Conservation (phyloP, 1,284 basidiomycete species). For the Volvariella volvacea region DNA sequence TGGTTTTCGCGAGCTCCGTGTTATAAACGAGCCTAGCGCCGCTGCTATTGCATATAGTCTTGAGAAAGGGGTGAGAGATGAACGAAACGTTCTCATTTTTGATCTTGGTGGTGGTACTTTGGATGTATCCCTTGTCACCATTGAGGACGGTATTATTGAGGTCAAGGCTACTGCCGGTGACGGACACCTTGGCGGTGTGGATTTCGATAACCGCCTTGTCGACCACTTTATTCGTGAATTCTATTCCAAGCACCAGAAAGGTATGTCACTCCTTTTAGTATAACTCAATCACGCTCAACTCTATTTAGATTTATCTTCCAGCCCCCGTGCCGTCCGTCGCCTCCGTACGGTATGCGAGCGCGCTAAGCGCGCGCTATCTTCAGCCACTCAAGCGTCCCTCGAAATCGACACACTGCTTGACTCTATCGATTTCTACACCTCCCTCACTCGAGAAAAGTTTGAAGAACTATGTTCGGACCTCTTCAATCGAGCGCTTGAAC, state of each 20-base stretch:
- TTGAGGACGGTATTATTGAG: slow-evolving; percentile 98
- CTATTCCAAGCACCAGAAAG: slow-evolving; percentile 99
- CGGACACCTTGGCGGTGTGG: slow-evolving; percentile 98
- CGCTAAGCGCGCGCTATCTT: slow-evolving; percentile 97
- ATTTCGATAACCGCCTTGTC: slow-evolving; percentile 98
- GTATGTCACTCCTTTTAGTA: slow-evolving; percentile 27
- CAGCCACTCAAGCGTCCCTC: slow-evolving; percentile 93
- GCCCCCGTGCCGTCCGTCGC: slow-evolving; percentile 95
- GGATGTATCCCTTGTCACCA: slow-evolving; percentile 96
- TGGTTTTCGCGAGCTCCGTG: slow-evolving; percentile 90
- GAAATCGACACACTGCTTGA: slow-evolving; percentile 98
- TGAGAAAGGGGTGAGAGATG: slow-evolving; percentile 80
- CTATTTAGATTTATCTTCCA: slow-evolving; percentile 71
- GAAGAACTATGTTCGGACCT: slow-evolving; percentile 97
- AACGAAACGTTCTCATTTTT: slow-evolving; percentile 95
- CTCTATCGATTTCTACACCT: slow-evolving; percentile 98
- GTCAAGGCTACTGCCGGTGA: slow-evolving; percentile 99
- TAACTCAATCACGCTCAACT: slow-evolving; percentile 11
- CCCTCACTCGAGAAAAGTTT: slow-evolving; percentile 97
- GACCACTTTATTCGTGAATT: slow-evolving; percentile 98
- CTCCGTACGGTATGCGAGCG: slow-evolving; percentile 97
- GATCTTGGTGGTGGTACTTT: slow-evolving; percentile 99
- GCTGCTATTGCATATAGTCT: slow-evolving; percentile 95
- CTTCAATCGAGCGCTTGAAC: slow-evolving; percentile 95
- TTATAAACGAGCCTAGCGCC: slow-evolving; percentile 95